Evolutionary conservation across 2,329 filamentous ascomycete genomes (phyloP), one percentile per base, ranked within the genome.

Genomic region (Cercospora zeae-maydis): DNA sequence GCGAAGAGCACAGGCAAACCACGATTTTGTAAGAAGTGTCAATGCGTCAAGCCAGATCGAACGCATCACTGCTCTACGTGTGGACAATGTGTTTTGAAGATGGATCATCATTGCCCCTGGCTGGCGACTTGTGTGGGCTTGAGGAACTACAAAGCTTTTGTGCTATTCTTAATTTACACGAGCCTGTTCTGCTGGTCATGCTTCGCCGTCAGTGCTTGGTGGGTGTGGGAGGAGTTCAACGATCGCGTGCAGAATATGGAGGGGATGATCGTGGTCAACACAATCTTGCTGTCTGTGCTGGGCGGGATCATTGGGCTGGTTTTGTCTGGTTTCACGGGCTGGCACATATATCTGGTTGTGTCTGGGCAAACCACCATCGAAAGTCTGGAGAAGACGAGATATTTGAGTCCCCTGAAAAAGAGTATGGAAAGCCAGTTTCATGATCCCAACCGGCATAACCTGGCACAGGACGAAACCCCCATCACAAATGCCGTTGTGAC

Each of bases 41-140:
- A 96, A 79, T 88, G 88, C 58, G 86, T 90, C 66, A 99, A 99
- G 80, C 95, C 95, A 45, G 95, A 99, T 78, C 91, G 95, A 65
- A 88, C 93, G 33, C 95, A 99, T 77, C 95, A 99, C 80, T 99
- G 95, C 83, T 96, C 92, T 10, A 96, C 92, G 3, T 99, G 95
- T 79, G 87, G 89, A 69, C 89, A 90, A 73, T 99, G 95, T 76
- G 93, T 99, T 27, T 83, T 99, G 76, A 99, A 99, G 82, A 99
- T 99, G 95, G 95, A 99, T 75, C 95, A 99, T 77, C 95, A 99
- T 79, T 99, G 95, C 76, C 95, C 95, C 14, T 99, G 95, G 95
- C 84, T 99, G 55, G 93, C 95, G 30, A 96, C 92, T 3, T 99
- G 95, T 77, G 90, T 99, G 63, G 95, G 95, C 19, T 81, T 99